Base-by-base conservation (phyloP, 176 grass and related monocot species). In the Oryza meridionalis region DNA sequence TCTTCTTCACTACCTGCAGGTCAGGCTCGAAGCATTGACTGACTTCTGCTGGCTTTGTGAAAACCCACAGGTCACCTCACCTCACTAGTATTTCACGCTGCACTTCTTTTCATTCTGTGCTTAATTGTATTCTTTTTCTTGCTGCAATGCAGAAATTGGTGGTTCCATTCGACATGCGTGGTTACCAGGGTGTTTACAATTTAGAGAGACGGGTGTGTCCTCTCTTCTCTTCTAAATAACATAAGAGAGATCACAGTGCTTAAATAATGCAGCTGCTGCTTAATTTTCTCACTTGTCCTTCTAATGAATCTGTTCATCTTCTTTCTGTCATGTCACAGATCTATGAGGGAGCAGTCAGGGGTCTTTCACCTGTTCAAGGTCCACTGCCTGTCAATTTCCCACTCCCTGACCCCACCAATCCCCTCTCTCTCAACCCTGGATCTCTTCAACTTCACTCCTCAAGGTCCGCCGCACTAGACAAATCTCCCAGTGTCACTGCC, bases 11-110 rank as follows among this genome's bases (percentile, higher is more conserved):
- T 42, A 8, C 76, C 33, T 85, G 74, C 92, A 98, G 95, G 95
- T 91, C 25, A 93, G 90, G 73, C 89, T 98, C 4, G 92, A 98
- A 90, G 92, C 82, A 7, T 88, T 90, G 68, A 98, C 92, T 17
- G 89, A 95, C 40, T 95, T 93, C 26, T 98, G 95, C 50, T 98
- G 95, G 95, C 82, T 98, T 17, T 98, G 95, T 40, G 88, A 98
- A 79, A 91, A 93, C 67, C 90, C 92, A 3, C 90, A 98, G 83
- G 90, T 94, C 66, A 51, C 24, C 24, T 16, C 51, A 55, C 7
- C 51, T 55, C 6, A 21, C 49, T 51, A 16, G 29, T 31, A 5
- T 51, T 24, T 35, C 29, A 31, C 17, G 35, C 37, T 10, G 19
- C 16, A 3, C 32, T 38, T 27, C 44, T 17, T 5, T 8, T 15